Conservation (phyloP, 2,329 filamentous ascomycete species). For the Phaeosphaeriaceae sp. region DNA sequence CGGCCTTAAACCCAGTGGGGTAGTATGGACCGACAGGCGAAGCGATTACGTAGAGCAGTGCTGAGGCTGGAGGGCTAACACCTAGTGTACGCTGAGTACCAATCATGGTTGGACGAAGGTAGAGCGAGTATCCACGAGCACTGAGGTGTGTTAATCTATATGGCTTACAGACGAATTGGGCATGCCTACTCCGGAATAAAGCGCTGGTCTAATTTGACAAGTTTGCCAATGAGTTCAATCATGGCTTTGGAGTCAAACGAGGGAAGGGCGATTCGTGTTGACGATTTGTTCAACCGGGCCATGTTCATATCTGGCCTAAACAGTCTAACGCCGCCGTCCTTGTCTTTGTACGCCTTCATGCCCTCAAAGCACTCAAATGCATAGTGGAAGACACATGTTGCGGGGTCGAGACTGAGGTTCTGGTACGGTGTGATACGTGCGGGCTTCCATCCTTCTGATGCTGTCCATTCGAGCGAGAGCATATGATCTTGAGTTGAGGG, state of each 20-base stretch:
- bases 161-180: not conserved
- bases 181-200: slow-evolving; percentile 79
- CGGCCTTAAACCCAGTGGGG: slow-evolving; percentile 96
- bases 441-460: slow-evolving; percentile 79
- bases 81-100: slow-evolving; percentile 94
- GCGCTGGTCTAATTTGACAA: slow-evolving; percentile 80
- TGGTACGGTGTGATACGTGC: slow-evolving; percentile 92
- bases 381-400: slow-evolving; percentile 98
- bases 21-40: slow-evolving; percentile 98
- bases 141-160: slow-evolving; percentile 41
- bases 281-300: slow-evolving; percentile 89
- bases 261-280: slow-evolving; percentile 88
- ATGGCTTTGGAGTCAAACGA: slow-evolving; percentile 77
- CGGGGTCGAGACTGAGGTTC: slow-evolving; percentile 94
- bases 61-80: slow-evolving; percentile 88
- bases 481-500: slow-evolving; percentile 78
- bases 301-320: slow-evolving; percentile 98
- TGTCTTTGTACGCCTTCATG: slow-evolving; percentile 98
- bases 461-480: slow-evolving; percentile 93
- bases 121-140: slow-evolving; percentile 85
- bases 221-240: slow-evolving; percentile 80
- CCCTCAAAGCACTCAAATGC: slow-evolving; percentile 98
- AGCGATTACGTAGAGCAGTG: slow-evolving; percentile 92
- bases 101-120: slow-evolving; percentile 95
- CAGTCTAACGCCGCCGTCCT: slow-evolving; percentile 75